Conservation (phyloP, 495 filamentous ascomycete genomes). For the Neurospora sp. region DNA sequence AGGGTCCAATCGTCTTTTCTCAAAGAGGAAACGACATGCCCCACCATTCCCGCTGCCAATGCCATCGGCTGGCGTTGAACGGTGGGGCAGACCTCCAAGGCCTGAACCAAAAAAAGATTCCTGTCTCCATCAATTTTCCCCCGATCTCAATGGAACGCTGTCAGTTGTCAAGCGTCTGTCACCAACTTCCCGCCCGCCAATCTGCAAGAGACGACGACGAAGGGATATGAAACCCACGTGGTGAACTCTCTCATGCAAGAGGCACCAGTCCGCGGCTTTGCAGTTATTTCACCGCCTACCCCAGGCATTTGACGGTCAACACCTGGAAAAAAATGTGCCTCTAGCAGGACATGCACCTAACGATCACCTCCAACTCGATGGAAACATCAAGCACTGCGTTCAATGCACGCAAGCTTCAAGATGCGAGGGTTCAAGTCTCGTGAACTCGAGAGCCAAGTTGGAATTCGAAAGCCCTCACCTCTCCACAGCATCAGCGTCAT, state of each 20-base stretch:
- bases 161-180: background rate
- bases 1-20: background rate
- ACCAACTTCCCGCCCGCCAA: background rate
- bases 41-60: background rate
- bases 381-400: background rate
- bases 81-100: background rate
- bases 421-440: background rate
- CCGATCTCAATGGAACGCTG: background rate
- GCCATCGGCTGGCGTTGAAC: background rate
- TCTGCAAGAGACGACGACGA: background rate
- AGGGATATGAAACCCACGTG: background rate
- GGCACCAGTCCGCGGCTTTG: background rate
- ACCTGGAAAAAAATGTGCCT: background rate
- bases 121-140: background rate
- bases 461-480: background rate
- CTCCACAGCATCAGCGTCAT: background rate
- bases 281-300: background rate
- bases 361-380: background rate
- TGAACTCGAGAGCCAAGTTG: background rate
- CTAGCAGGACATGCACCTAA: background rate
- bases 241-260: background rate
- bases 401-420: background rate
- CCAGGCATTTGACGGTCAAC: background rate
- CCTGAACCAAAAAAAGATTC: background rate
- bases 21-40: background rate